Evolutionary conservation across 371 early-diverging fungal genomes (phyloP).

Genomic region (Mortierella sp.): DNA sequence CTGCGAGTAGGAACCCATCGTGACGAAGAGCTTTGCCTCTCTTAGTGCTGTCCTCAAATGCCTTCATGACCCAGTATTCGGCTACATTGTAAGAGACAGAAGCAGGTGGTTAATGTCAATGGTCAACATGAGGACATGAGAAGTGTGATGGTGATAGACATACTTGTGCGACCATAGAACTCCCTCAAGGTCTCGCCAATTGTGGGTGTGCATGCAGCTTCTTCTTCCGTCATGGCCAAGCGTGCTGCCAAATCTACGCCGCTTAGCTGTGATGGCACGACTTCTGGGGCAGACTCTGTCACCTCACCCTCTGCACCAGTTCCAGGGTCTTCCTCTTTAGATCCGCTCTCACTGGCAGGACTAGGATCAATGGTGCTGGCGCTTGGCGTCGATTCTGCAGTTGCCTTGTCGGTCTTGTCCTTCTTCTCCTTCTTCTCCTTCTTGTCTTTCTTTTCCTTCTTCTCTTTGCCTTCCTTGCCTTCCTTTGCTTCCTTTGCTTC

Average conservation of each 20-base stretch:
- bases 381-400: slow-evolving; percentile 30
- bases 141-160: slow-evolving; percentile 6
- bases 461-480: slow-evolving; percentile 15
- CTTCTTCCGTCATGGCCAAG: slow-evolving; percentile 55
- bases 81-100: slow-evolving; percentile 21
- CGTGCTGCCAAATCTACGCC: slow-evolving; percentile 51
- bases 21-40: slow-evolving; percentile 56
- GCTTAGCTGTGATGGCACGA: slow-evolving; percentile 48
- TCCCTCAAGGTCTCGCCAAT: slow-evolving; percentile 57
- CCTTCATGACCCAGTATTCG: slow-evolving; percentile 55
- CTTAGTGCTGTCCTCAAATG: slow-evolving; percentile 55
- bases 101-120: neutral
- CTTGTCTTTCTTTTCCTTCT: slow-evolving; percentile 16
- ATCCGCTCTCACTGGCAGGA: slow-evolving; percentile 2
- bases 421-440: slow-evolving; percentile 50
- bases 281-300: slow-evolving; percentile 17
- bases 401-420: slow-evolving; percentile 51
- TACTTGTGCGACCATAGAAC: slow-evolving; percentile 60
- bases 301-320: slow-evolving; percentile 5
- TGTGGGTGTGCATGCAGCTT: slow-evolving; percentile 55
- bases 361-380: slow-evolving; percentile 29
- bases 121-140: neutral
- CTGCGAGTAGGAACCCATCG: slow-evolving; percentile 54
- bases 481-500: slow-evolving; percentile 28
- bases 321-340: slow-evolving; percentile 7